These are phyloP conservation scores for Polyporus tsugae DNA, from an alignment of 1,284 basidiomycete species.

Conservation along the genomic window DNA sequence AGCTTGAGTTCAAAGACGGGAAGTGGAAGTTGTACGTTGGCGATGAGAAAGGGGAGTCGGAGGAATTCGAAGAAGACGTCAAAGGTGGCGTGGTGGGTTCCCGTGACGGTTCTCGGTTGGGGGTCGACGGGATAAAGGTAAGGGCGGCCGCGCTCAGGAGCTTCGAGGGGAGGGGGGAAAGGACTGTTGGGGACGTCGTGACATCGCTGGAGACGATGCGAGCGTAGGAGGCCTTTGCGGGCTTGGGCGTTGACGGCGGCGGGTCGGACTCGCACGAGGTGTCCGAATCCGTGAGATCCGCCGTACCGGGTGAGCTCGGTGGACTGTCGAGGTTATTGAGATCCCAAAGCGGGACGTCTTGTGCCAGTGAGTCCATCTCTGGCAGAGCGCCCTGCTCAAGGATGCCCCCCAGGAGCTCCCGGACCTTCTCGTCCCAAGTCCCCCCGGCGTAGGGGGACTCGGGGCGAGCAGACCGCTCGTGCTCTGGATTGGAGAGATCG, in stretches of 20 bases:
- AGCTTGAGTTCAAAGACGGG: constrained; percentile 39
- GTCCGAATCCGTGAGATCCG: constrained; percentile 40
- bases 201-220: constrained; percentile 36
- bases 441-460: constrained; percentile 18
- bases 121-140: constrained; percentile 40
- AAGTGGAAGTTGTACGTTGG: constrained; percentile 44
- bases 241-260: constrained; percentile 39
- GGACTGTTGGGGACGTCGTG: constrained; percentile 25
- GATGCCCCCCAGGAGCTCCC: constrained; percentile 37
- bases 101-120: constrained; percentile 18
- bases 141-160: constrained; percentile 42
- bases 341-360: constrained; percentile 35
- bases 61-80: constrained; percentile 35
- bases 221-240: constrained; percentile 39
- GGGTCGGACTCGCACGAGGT: constrained; percentile 40
- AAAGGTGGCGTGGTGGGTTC: constrained; percentile 32
- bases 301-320: constrained; percentile 28
- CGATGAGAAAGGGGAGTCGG: constrained; percentile 36
- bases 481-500: constrained; percentile 12
- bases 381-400: constrained; percentile 31
- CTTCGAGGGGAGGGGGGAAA: constrained; percentile 42
- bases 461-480: constrained; percentile 13
- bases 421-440: constrained; percentile 38
- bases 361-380: constrained; percentile 27
- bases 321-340: constrained; percentile 32